These are phyloP conservation scores for Nemania sp. DNA, from an alignment of 2,329 filamentous ascomycete species.

Conservation along the genomic window DNA sequence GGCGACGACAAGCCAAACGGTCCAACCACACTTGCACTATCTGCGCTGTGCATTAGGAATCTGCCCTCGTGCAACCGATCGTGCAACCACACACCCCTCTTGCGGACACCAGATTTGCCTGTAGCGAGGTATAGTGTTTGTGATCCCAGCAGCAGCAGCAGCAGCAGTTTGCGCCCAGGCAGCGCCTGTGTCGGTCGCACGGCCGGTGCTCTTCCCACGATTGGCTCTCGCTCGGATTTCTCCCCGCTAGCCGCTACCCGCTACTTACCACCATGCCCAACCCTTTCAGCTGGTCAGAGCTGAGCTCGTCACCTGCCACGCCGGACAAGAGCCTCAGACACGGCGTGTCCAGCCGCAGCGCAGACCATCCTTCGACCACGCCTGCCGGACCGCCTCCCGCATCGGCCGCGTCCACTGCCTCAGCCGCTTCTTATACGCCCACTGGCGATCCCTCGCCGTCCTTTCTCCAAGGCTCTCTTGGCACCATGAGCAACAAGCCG, in stretches of 20 bases:
- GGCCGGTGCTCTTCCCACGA: neutral
- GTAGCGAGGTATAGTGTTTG: too few species aligned
- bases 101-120: too few species aligned
- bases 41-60: neutral
- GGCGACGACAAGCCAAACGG: slow-evolving; percentile 6
- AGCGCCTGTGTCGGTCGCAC: slow-evolving; percentile 9
- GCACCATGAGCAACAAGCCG: slow-evolving; percentile 44
- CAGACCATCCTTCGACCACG: slow-evolving; percentile 54
- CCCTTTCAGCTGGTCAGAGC: slow-evolving; percentile 46
- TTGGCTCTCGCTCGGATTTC: slow-evolving; percentile 20
- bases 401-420: slow-evolving; percentile 34
- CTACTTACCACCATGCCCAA: too few species aligned
- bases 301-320: slow-evolving; percentile 51
- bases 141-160: too few species aligned
- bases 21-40: neutral
- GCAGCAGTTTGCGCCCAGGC: neutral
- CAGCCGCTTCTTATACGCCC: slow-evolving; percentile 57
- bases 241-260: too few species aligned
- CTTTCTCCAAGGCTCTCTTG: slow-evolving; percentile 59
- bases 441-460: slow-evolving; percentile 59
- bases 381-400: slow-evolving; percentile 56
- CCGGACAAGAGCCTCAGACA: slow-evolving; percentile 48
- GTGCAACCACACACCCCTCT: neutral
- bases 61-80: neutral
- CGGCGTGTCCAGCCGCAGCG: slow-evolving; percentile 44